Conservation (phyloP, 2,329 filamentous ascomycete species). For the Fusarium kyushuense region DNA sequence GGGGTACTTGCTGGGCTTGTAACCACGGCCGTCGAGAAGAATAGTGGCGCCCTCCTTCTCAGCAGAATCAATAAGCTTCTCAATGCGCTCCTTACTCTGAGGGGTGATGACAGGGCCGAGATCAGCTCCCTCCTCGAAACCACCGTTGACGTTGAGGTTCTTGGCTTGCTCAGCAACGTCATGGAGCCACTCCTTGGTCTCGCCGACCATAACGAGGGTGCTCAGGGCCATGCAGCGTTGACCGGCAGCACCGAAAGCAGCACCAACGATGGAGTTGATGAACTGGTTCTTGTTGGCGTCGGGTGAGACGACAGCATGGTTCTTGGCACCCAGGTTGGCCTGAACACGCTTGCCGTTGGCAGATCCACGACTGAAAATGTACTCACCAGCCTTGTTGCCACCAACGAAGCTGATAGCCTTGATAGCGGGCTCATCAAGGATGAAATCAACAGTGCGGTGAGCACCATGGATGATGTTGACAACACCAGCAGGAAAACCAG, state of each 20-base stretch:
- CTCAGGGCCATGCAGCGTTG: slow-evolving; percentile 90
- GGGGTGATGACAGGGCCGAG: slow-evolving; percentile 85
- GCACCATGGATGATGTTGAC: slow-evolving; percentile 86
- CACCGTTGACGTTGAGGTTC: slow-evolving; percentile 79
- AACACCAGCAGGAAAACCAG: slow-evolving; percentile 84
- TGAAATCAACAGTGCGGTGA: slow-evolving; percentile 85
- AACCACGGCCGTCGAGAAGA: slow-evolving; percentile 82
- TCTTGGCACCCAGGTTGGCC: slow-evolving; percentile 89
- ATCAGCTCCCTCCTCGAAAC: slow-evolving; percentile 84
- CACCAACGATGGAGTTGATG: slow-evolving; percentile 84
- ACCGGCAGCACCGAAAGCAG: slow-evolving; percentile 86
- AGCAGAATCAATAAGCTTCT: slow-evolving; percentile 78
- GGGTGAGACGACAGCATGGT: slow-evolving; percentile 85
- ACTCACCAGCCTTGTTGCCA: slow-evolving; percentile 88
- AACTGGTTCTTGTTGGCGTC: slow-evolving; percentile 94
- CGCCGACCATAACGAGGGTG: slow-evolving; percentile 84
- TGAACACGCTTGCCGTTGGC: slow-evolving; percentile 90
- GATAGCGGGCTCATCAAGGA: slow-evolving; percentile 85
- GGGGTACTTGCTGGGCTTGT: slow-evolving; percentile 81
- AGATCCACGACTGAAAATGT: slow-evolving; percentile 82
- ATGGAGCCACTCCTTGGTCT: slow-evolving; percentile 84
- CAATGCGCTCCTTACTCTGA: slow-evolving; percentile 82
- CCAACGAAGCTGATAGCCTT: slow-evolving; percentile 90
- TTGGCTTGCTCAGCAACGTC: slow-evolving; percentile 83
- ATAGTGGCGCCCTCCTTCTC: slow-evolving; percentile 86